Evolutionary conservation across 2,329 filamentous ascomycete species (phyloP).

Genomic region (Monosporascus ibericus): DNA sequence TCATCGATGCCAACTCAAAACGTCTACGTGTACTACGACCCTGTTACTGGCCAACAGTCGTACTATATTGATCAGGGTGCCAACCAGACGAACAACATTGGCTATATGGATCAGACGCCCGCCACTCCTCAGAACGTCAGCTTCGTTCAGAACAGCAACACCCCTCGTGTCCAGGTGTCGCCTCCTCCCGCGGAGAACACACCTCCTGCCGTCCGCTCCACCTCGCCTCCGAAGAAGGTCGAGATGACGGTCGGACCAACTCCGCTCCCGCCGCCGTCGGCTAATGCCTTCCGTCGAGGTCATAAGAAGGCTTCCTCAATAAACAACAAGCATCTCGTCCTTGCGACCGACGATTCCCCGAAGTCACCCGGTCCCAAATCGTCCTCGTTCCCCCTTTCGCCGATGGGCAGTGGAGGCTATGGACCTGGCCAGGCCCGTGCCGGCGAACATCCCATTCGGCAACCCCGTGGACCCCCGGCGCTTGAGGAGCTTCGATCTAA

Average conservation of each 20-base stretch:
- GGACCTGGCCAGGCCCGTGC: slow-evolving; percentile 88
- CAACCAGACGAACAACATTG: slow-evolving; percentile 31
- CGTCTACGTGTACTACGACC: slow-evolving; percentile 78
- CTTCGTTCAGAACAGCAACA: slow-evolving; percentile 45
- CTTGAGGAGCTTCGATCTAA: slow-evolving; percentile 86
- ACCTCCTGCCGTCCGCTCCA: slow-evolving; percentile 51
- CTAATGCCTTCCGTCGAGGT: slow-evolving; percentile 85
- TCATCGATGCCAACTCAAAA: slow-evolving; percentile 57
- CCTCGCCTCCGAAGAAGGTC: slow-evolving; percentile 59
- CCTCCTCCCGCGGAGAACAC: slow-evolving; percentile 62
- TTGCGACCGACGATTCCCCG: slow-evolving; percentile 38
- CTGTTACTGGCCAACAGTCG: slow-evolving; percentile 74
- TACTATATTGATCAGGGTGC: slow-evolving; percentile 69
- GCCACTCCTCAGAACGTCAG: slow-evolving; percentile 25
- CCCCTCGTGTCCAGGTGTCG: slow-evolving; percentile 75
- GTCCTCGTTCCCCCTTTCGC: slow-evolving; percentile 72
- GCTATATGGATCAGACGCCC: slow-evolving; percentile 40
- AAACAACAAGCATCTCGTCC: slow-evolving; percentile 48
- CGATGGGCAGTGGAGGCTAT: slow-evolving; percentile 70
- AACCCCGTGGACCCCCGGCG: slow-evolving; percentile 85
- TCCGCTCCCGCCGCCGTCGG: slow-evolving; percentile 80
- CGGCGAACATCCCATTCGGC: slow-evolving; percentile 88
- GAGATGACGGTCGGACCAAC: slow-evolving; percentile 61
- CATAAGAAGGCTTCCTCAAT: slow-evolving; percentile 88
- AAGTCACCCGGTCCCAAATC: slow-evolving; percentile 70